A percentile compares a stretch with the other conserved stretches of the same genome.
Evolutionary conservation across 2,329 filamentous ascomycete genomes (phyloP).

Genomic region (Fulvia fulva): DNA sequence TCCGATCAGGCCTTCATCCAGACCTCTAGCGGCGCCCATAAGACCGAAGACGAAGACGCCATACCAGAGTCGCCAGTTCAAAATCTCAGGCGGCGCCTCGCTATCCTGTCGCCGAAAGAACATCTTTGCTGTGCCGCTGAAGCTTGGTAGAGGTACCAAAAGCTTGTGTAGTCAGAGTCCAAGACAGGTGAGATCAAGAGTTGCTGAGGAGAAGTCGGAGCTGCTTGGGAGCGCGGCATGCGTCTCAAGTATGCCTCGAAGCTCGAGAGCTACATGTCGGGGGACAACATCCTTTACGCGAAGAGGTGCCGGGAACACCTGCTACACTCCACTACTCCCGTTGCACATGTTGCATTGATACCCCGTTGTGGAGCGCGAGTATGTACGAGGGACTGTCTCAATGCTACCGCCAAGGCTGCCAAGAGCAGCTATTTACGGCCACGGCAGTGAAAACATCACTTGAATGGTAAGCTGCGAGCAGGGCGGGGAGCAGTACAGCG

Average conservation of each 20-base stretch:
- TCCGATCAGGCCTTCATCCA: constrained; percentile 74
- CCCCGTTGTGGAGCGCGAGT: neutral
- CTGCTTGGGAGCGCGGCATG: neutral
- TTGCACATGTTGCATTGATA: neutral
- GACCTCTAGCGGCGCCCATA: constrained; percentile 70
- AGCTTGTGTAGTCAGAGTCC: constrained; percentile 3
- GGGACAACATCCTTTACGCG: neutral
- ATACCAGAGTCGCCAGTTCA: constrained; percentile 78
- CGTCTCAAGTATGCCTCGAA: neutral
- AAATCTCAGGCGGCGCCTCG: constrained; percentile 63
- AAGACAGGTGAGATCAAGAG: neutral
- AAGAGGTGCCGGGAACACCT: neutral
- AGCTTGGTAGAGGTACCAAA: constrained; percentile 9
- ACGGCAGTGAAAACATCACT: neutral
- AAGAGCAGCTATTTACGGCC: neutral
- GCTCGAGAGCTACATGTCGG: neutral
- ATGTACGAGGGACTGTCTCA: neutral
- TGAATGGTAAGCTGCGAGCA: neutral
- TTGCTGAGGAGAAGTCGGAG: neutral
- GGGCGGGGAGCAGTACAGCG: neutral
- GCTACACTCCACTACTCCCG: neutral
- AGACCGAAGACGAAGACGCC: constrained; percentile 57
- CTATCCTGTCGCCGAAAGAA: constrained; percentile 40
- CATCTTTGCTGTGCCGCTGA: constrained; percentile 22
- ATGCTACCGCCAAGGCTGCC: neutral